A percentile compares a stretch with the other conserved stretches of the same genome.
Conservation (phyloP, 2,329 filamentous ascomycete genomes). For the Proliferodiscus dingleyae region DNA sequence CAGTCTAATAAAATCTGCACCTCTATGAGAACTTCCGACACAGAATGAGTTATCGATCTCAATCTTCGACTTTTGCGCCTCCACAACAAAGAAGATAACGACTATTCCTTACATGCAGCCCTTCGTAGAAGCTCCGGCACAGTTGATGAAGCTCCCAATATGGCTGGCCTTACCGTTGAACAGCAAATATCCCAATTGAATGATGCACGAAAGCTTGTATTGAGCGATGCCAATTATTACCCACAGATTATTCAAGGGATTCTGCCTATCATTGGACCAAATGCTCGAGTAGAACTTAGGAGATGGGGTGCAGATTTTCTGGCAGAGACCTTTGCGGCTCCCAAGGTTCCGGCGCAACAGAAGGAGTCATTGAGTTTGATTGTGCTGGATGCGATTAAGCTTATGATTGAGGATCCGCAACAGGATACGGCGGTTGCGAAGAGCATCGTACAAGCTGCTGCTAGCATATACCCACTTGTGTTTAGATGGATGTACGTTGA, state of each 20-base stretch:
- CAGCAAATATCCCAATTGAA: conserved; percentile 85
- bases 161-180: conserved; percentile 49
- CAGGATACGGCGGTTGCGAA: conserved; percentile 79
- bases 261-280: conserved; percentile 79
- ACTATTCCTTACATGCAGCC: conserved; percentile 18
- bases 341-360: conserved; percentile 68
- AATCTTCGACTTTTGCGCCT: conserved; percentile 3
- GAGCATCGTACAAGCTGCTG: conserved; percentile 79
- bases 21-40: background rate
- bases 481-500: conserved; percentile 88
- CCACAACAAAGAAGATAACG: conserved; percentile 13
- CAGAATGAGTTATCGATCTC: conserved; percentile 15
- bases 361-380: conserved; percentile 76
- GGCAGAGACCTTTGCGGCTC: conserved; percentile 91
- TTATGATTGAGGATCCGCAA: conserved; percentile 63
- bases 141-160: conserved; percentile 50
- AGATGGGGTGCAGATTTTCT: conserved; percentile 96
- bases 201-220: conserved; percentile 82
- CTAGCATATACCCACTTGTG: conserved; percentile 88
- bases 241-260: conserved; percentile 88
- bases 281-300: conserved; percentile 72
- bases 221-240: conserved; percentile 84
- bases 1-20: no score
- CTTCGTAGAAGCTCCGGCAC: no score
- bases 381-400: conserved; percentile 72